Evolutionary conservation across 2,329 filamentous ascomycete species (phyloP), one percentile per base, ranked within the genome.

Genomic region (Plectosphaerella cucumerina): DNA sequence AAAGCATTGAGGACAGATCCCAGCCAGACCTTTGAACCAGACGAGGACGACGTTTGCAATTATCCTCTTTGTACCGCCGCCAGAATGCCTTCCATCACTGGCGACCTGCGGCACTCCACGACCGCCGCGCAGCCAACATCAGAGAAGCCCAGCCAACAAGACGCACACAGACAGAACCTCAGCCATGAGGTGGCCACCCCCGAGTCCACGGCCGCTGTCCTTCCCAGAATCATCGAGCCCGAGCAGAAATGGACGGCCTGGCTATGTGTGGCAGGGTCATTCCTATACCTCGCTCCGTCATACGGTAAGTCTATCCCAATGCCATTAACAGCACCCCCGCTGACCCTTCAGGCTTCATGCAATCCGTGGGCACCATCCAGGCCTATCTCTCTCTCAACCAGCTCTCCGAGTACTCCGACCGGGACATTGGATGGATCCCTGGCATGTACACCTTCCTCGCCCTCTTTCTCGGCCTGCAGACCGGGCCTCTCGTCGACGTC

Each of bases 401-500:
- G 56, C 64, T 79, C 1, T 59, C 64, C 0, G 53, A 58, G 8
- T 75, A 74, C 53, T 67, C 66, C 4, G 61, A 70, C 4, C 61
- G 71, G 4, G 69, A 78, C 39, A 66, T 79, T 1, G 75, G 74
- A 18, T 79, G 75, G 75, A 77, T 78, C 48, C 69, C 70, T 1
- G 72, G 74, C 1, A 54, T 76, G 4, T 70, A 75, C 33, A 67
- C 71, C 5, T 77, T 75, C 44, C 56, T 78, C 1, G 65, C 69
- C 0, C 59, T 77, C 0, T 66, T 73, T 14, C 62, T 76, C 2
- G 74, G 71, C 5, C 70, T 78, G 5, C 74, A 75, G 56, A 67
- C 75, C 8, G 75, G 76, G 0, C 75, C 76, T 1, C 51, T 78
- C 4, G 74, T 77, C 51, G 76, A 78, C 50, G 65, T 65, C 1